Base-by-base conservation (phyloP, 768 basidiomycete genomes). In the Psilocybe azurescens region DNA sequence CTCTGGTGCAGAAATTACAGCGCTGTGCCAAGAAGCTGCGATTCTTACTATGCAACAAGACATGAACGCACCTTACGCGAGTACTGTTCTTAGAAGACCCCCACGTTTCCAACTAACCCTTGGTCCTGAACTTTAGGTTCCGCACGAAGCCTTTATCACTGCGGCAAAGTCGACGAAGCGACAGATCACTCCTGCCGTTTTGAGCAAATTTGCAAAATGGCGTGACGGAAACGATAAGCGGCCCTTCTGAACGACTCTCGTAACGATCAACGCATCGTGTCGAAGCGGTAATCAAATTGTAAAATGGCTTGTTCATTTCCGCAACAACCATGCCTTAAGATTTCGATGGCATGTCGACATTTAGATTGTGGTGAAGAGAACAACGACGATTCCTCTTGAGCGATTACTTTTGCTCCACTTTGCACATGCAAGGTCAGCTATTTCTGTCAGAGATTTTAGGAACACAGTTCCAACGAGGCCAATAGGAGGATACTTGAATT, bases 1-100 rank as follows among this genome's bases (percentile, higher is more conserved):
- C 72, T 99, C 96, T 18, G 97, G 97, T 4, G 97, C 97, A 5
- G 97, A 99, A 74, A 88, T 99, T 36, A 83, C 87, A 5, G 89
- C 91, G 8, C 83, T 99, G 48, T 99, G 96, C 72, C 97, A 99
- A 76, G 97, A 99, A 74, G 97, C 97, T 3, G 97, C 97, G 0
- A 74, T 99, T 64, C 72, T 90, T 57, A 93, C 95, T 0, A 99
- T 99, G 97, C 89, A 92, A 65, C 82, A 86, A 56, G 85, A 98
- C 73, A 88, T 98, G 38, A 74, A 92, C 61, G 88, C 94, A 2
- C 82, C 87, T 49, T 83, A 80, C 68, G 97, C 97, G 66, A 70
- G 92, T 77, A 33, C 1, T 50, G 49, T 44, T 41, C 33, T 33
- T 33, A 33, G 57, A 30, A 44, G 62, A 52, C 11, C 30, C 28